Conservation (phyloP, 2,329 filamentous ascomycete genomes). For the Claviceps sp. region DNA sequence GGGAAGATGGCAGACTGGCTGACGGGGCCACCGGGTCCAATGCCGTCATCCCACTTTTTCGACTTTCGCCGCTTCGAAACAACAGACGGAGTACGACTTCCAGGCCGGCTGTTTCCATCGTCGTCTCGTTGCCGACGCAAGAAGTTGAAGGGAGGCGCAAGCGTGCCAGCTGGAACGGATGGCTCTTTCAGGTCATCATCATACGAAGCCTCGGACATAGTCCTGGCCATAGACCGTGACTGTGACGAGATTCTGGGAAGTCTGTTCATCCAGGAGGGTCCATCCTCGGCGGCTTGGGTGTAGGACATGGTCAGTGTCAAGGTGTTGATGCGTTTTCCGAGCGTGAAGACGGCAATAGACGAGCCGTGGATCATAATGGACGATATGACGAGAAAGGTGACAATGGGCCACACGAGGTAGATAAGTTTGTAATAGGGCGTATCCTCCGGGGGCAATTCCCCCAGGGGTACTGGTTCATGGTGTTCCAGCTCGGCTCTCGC, state of each 20-base stretch:
- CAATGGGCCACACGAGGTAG: constrained; percentile 87
- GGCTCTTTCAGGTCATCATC: constrained; percentile 52
- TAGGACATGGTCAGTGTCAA: constrained; percentile 92
- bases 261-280: constrained; percentile 88
- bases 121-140: constrained; percentile 75
- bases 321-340: constrained; percentile 97
- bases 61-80: constrained; percentile 49
- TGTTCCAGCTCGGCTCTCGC: constrained; percentile 84
- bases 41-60: constrained; percentile 57
- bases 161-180: constrained; percentile 51
- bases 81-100: constrained; percentile 46
- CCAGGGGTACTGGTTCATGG: constrained; percentile 59
- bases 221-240: constrained; percentile 71
- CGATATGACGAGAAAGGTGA: constrained; percentile 81
- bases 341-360: constrained; percentile 93
- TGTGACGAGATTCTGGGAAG: constrained; percentile 57
- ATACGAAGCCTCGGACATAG: constrained; percentile 65
- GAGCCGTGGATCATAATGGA: constrained; percentile 95
- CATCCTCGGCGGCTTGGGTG: constrained; percentile 77
- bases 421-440: constrained; percentile 56
- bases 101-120: constrained; percentile 36
- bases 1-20: constrained; percentile 83
- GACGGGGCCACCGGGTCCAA: constrained; percentile 74
- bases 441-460: constrained; percentile 41
- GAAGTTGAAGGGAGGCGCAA: constrained; percentile 66